Evolutionary conservation across 202 grass and related monocot species (phyloP).

Genomic region (Digitaria exilis): DNA sequence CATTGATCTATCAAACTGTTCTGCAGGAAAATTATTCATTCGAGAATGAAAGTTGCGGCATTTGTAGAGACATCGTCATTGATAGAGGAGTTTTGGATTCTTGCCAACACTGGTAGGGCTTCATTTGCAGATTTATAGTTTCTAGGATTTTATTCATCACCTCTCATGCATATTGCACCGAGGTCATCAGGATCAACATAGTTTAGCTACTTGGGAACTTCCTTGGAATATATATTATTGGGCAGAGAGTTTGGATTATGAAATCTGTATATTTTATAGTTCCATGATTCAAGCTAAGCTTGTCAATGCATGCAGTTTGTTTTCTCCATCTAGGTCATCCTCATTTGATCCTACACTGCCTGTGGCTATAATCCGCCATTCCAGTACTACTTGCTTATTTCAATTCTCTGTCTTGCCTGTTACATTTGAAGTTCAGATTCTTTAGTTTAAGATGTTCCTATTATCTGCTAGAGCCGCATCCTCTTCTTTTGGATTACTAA

Average conservation of each 20-base stretch:
- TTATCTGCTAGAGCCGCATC: neutral
- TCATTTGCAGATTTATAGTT: constrained; percentile 25
- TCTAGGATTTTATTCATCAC: constrained; percentile 29
- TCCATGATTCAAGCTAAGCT: constrained; percentile 21
- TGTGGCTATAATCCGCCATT: constrained; percentile 9
- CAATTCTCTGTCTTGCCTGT: neutral
- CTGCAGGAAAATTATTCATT: constrained; percentile 66
- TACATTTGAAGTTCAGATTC: constrained; percentile 4
- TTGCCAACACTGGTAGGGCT: constrained; percentile 84
- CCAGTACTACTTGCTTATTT: constrained; percentile 11
- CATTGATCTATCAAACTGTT: constrained; percentile 20
- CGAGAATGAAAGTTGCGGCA: constrained; percentile 71
- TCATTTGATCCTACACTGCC: constrained; percentile 12
- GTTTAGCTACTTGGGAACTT: constrained; percentile 2
- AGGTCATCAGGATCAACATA: constrained; percentile 12
- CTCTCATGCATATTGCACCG: constrained; percentile 19
- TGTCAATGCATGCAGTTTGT: neutral
- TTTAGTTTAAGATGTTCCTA: neutral
- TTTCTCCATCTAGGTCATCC: neutral
- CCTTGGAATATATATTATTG: constrained; percentile 11
- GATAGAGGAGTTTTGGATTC: constrained; percentile 85
- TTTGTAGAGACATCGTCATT: constrained; percentile 77
- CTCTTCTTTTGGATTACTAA: constrained; percentile 15
- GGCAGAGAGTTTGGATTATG: neutral
- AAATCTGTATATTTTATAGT: constrained; percentile 4